Conservation (phyloP, 352 stramenopile species). For the Peronospora tabacina region DNA sequence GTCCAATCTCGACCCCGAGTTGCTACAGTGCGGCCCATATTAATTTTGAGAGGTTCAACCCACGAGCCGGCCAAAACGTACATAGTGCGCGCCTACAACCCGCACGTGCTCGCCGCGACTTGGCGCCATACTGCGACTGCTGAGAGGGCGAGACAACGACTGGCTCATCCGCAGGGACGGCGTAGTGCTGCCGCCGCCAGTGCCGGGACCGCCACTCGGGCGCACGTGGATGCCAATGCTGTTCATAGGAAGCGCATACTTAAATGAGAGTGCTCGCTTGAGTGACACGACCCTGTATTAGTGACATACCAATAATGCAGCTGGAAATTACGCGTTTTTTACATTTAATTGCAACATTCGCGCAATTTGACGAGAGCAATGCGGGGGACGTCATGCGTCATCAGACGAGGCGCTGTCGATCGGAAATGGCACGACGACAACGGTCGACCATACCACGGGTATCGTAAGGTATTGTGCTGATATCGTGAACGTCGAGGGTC, state of each 20-base stretch:
- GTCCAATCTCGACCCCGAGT: conserved; percentile 87
- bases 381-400: too few species aligned
- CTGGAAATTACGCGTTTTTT: too few species aligned
- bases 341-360: too few species aligned
- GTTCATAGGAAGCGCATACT: conserved; percentile 21
- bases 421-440: too few species aligned
- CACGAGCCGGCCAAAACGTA: too few species aligned
- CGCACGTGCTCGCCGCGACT: conserved; percentile 40
- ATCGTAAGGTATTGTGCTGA: too few species aligned
- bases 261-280: neutral
- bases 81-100: conserved; percentile 69
- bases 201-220: conserved; percentile 15
- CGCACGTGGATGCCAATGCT: conserved; percentile 21
- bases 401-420: too few species aligned
- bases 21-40: conserved; percentile 39
- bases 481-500: too few species aligned
- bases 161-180: conserved; percentile 9
- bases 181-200: neutral
- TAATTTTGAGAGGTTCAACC: neutral
- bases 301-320: neutral
- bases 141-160: conserved; percentile 6
- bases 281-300: neutral
- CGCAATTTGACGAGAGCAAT: too few species aligned
- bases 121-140: conserved; percentile 17
- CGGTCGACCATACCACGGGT: too few species aligned